Conservation (phyloP, 768 basidiomycete genomes). For the Tricholoma sp. region DNA sequence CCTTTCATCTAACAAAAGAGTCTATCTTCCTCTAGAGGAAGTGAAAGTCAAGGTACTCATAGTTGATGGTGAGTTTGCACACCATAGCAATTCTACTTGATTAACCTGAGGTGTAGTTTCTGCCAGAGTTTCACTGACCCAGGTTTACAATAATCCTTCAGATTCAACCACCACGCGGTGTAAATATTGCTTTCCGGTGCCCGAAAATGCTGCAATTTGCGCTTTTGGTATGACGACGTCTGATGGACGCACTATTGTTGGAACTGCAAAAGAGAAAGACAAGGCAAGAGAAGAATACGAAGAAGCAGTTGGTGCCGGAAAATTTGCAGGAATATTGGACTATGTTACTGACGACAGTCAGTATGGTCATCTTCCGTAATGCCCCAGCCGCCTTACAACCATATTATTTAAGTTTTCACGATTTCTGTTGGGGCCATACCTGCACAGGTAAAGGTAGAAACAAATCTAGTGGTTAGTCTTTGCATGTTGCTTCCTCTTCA, state of each 20-base stretch:
- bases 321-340: conserved; percentile 40
- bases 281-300: conserved; percentile 36
- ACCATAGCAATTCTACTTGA: neutral
- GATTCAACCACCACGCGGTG: conserved; percentile 35
- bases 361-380: conserved; percentile 12
- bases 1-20: neutral
- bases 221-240: conserved; percentile 45
- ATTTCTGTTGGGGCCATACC: conserved; percentile 55
- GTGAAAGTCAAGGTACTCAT: conserved; percentile 35
- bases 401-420: conserved; percentile 40
- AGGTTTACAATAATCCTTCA: conserved; percentile 36
- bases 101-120: conserved; percentile 28
- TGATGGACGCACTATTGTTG: conserved; percentile 38
- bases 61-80: conserved; percentile 34
- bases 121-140: conserved; percentile 36
- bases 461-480: conserved; percentile 36
- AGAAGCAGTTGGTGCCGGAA: conserved; percentile 34
- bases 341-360: conserved; percentile 48
- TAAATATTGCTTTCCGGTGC: conserved; percentile 57
- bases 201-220: conserved; percentile 48
- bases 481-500: neutral
- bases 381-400: neutral
- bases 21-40: conserved; percentile 36
- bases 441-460: conserved; percentile 32
- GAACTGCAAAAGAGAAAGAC: conserved; percentile 44